Conservation (phyloP, 1,284 basidiomycete genomes). For the Tylopilus sp. region DNA sequence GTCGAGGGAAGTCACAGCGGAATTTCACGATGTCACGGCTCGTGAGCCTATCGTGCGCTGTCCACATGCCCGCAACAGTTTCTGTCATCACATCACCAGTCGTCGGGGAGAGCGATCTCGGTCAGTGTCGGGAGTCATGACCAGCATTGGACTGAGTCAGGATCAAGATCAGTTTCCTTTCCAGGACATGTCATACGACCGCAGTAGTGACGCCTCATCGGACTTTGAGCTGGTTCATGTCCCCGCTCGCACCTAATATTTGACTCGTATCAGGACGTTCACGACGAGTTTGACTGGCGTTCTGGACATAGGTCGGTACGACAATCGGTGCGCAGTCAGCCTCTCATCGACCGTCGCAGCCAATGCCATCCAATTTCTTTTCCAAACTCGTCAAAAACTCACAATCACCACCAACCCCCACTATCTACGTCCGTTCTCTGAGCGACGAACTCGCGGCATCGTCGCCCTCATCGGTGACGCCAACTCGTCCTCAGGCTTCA, state of each 20-base stretch:
- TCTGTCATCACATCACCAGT: constrained; percentile 1
- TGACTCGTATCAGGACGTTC: not conserved
- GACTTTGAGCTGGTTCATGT: constrained; percentile 1
- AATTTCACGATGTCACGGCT: not conserved
- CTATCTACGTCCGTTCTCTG: not conserved
- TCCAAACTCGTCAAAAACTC: constrained; percentile 46
- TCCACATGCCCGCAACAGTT: not conserved
- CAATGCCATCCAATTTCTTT: constrained; percentile 50
- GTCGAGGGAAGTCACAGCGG: not conserved
- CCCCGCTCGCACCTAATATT: not conserved
- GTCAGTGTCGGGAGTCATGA: no score
- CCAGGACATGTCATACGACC: not conserved
- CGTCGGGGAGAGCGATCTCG: no score
- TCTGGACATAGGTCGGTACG: constrained; percentile 6
- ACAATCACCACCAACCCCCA: constrained; percentile 8
- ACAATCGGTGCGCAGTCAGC: not conserved
- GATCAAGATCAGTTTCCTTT: not conserved
- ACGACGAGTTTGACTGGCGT: not conserved
- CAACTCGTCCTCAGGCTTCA: constrained; percentile 18
- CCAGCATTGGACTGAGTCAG: no score
- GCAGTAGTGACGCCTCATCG: not conserved
- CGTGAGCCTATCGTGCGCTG: not conserved
- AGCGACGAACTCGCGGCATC: constrained; percentile 6
- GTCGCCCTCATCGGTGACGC: not conserved
- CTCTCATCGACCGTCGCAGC: not conserved